These are phyloP conservation scores for Pouteria glomerata DNA, from an alignment of 148 eudicot species.

Conservation along the genomic window DNA sequence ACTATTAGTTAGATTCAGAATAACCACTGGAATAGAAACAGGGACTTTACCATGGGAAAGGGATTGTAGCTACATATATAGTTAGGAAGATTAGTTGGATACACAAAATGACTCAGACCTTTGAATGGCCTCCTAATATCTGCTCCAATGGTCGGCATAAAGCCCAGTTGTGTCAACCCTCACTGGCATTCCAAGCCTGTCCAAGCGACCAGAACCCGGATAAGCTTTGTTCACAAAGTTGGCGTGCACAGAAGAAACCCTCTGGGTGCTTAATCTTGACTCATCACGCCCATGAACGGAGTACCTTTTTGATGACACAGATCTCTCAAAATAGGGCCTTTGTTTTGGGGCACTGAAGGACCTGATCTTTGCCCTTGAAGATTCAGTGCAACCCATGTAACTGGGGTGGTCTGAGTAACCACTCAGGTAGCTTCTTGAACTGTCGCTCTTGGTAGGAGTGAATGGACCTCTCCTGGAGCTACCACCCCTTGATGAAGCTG, in stretches of 20 bases:
- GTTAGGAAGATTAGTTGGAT: too few species aligned
- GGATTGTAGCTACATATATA: too few species aligned
- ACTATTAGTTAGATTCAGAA: too few species aligned
- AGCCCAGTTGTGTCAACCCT: constrained; percentile 35
- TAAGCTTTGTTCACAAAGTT: constrained; percentile 55
- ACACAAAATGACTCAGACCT: too few species aligned
- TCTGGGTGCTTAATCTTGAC: constrained; percentile 25
- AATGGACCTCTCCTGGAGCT: constrained; percentile 36
- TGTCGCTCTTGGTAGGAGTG: constrained; percentile 65
- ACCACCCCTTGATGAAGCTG: constrained; percentile 24
- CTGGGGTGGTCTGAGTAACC: constrained; percentile 75
- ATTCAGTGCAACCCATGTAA: constrained; percentile 78
- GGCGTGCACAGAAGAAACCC: constrained; percentile 42
- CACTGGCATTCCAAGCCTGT: constrained; percentile 68
- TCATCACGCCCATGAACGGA: constrained; percentile 51
- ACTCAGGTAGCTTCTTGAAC: constrained; percentile 62
- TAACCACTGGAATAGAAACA: too few species aligned
- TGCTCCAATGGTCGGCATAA: constrained; percentile 22
- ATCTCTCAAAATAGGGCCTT: constrained; percentile 44
- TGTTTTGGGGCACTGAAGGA: constrained; percentile 83
- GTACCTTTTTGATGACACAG: constrained; percentile 52
- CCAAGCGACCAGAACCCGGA: constrained; percentile 72
- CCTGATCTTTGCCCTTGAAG: constrained; percentile 74
- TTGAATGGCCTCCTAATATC: neutral
- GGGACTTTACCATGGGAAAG: too few species aligned